Conservation (phyloP, 2,329 filamentous ascomycete species). For the Diaporthe longicolla region DNA sequence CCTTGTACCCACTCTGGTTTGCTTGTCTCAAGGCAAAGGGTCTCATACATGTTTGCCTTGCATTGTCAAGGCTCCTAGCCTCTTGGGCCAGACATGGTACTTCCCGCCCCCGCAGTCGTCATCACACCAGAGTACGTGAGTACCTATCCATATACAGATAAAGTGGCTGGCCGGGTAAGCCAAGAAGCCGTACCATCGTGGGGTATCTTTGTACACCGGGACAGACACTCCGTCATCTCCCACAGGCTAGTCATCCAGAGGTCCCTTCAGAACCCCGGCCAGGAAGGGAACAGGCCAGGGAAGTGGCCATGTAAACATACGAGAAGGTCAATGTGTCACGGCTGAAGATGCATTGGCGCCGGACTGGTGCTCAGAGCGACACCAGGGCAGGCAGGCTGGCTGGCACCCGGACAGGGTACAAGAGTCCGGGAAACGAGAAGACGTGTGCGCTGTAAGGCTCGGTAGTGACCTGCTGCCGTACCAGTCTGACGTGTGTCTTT, state of each 20-base stretch:
- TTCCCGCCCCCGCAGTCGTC: constrained; percentile 26
- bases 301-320: constrained; percentile 12
- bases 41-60: neutral
- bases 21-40: constrained; percentile 8
- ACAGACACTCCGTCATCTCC: constrained; percentile 7
- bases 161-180: neutral
- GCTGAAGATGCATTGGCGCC: neutral
- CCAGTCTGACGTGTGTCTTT: too few species aligned
- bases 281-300: neutral
- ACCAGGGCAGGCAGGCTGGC: neutral
- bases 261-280: neutral
- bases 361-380: neutral
- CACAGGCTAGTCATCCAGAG: constrained; percentile 1
- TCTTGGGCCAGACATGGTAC: neutral
- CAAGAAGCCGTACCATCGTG: neutral
- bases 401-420: neutral
- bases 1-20: neutral
- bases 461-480: too few species aligned
- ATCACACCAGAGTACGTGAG: neutral
- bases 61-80: neutral
- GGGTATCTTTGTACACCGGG: neutral
- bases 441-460: too few species aligned
- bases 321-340: neutral
- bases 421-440: constrained; percentile 1
- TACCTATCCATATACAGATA: neutral